Base-by-base conservation (phyloP, 2,329 filamentous ascomycete genomes). In the Fusarium keratoplasticum region DNA sequence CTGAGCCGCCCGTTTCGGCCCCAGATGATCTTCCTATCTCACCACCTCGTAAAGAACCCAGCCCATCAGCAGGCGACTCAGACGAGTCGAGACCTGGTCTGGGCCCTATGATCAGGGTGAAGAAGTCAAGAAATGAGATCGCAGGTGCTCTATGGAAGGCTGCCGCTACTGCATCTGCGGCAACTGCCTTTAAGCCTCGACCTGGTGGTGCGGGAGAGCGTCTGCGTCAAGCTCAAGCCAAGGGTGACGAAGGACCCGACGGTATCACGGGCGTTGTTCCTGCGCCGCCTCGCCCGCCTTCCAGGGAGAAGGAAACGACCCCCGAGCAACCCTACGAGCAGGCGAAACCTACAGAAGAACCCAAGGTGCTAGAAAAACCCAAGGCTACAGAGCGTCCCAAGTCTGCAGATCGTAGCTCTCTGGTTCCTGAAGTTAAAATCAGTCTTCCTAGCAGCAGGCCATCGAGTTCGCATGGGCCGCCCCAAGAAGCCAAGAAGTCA, bases 231-330 rank as follows among this genome's bases (percentile, higher is more conserved):
- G 86, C 88, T 38, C 88, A 90, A 65, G 86, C 85, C 72, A 90
- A 89, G 66, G 82, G 83, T n/a, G 84, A 83, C 4, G 89, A 93
- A 27, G 95, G 93, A 6, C 93, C 95, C 8, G 95, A 98, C 84
- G 96, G 95, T 3, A 97, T 98, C 73, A 97, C 93, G 14, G 90
- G 92, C 42, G 95, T 98, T 40, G 93, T 98, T 25, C 94, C 94
- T 27, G 94, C 95, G 5, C 95, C 95, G 3, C 89, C 86, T 16
- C 85, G 87, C 33, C 85, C 87, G 1, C 75, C 80, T 10, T 83
- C 84, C 4, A 68, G 79, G 72, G 76, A 85, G 11, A 83, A 85
- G 22, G 71, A 66, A 8, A 44, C 61, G n/a, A 52, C 81, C 64
- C 64, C 74, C 80, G 75, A 81, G 38, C 60, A 72, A 20, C 36